Evolutionary conservation across 164 flowering plant genomes (phyloP), one percentile per base, ranked within the genome.

Genomic region (Platanus orientalis): DNA sequence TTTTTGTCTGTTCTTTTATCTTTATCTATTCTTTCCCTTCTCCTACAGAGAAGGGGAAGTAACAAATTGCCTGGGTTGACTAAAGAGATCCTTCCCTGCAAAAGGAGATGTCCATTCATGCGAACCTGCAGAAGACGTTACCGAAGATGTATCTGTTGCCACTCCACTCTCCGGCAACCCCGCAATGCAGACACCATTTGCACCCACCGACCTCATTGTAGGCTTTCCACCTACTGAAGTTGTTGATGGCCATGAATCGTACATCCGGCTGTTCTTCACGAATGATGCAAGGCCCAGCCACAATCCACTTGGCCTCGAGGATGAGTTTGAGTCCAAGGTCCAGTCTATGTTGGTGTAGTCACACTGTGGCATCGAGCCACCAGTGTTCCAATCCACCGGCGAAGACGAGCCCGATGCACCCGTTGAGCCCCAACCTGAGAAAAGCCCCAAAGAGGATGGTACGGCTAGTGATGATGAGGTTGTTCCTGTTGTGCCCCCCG

Each of bases 341-440:
- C 96, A 89, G 62, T 89, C 96, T 68, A 89, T 80, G 73, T 50
- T 84, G 30, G 81, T 74, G 76, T 89, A 89, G 51, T 89, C 93
- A 17, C 80, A 85, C 27, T 75, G 77, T 1, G 71, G 66, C 74
- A 83, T 72, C 2, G 81, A 70, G 6, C 81, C 81, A 3, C 83
- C 79, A 0, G 72, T 68, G 67, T 71, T 81, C 96, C 96, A 90
- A 60, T 85, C 93, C n/a, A 82, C 80, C 0, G 79, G 80, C 6
- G 88, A 78, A 19, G 83, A 67, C 1, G 89, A 72, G 10, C 86
- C 87, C 32, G 88, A 81, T 9, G 78, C 61, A n/a, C 80, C 83
- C 0, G 71, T 57, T 21, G 87, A 81, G 2, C 85, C 76, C 76
- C 79, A 64, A 0, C 80, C 81, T 3, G 87, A 78, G 73, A 87